Percentiles rank a stretch among this genome's conserved stretches.
These are phyloP conservation scores for Aureobasidium sp. DNA, from an alignment of 2,329 filamentous ascomycete genomes.

Conservation along the genomic window DNA sequence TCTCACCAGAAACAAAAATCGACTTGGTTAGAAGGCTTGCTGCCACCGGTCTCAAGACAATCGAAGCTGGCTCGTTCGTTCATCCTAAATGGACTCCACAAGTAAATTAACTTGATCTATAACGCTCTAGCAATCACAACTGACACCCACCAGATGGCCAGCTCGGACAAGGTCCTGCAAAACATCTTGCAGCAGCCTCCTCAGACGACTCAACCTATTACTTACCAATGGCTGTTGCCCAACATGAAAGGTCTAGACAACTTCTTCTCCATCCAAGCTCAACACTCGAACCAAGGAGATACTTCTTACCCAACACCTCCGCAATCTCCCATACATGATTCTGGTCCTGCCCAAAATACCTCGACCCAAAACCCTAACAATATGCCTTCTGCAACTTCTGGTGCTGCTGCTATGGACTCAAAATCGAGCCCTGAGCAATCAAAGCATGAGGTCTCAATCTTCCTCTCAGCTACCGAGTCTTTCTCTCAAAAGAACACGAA, in stretches of 20 bases:
- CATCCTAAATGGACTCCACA: slow-evolving; percentile 80
- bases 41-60: slow-evolving; percentile 58
- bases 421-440: slow-evolving; percentile 51
- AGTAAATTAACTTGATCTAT: slow-evolving; percentile 31
- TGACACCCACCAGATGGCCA: slow-evolving; percentile 56
- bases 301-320: slow-evolving; percentile 40
- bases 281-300: slow-evolving; percentile 29
- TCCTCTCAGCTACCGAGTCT: slow-evolving; percentile 71
- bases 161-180: slow-evolving; percentile 64
- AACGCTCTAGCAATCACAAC: neutral
- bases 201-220: slow-evolving; percentile 46
- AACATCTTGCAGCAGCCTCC: slow-evolving; percentile 54
- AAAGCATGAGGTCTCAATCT: slow-evolving; percentile 60
- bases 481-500: slow-evolving; percentile 79
- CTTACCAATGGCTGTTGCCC: slow-evolving; percentile 73
- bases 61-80: slow-evolving; percentile 77
- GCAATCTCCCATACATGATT: slow-evolving; percentile 27
- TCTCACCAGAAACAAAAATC: slow-evolving; percentile 65
- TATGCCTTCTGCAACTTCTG: slow-evolving; percentile 29
- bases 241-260: slow-evolving; percentile 65
- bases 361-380: slow-evolving; percentile 33
- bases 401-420: slow-evolving; percentile 26
- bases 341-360: slow-evolving; percentile 32
- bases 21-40: slow-evolving; percentile 64
- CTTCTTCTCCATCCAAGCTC: slow-evolving; percentile 46